A percentile compares a stretch with the other conserved stretches of the same genome.
These are phyloP conservation scores for Suillus tomentosus DNA, from an alignment of 768 basidiomycete genomes.

Conservation along the genomic window DNA sequence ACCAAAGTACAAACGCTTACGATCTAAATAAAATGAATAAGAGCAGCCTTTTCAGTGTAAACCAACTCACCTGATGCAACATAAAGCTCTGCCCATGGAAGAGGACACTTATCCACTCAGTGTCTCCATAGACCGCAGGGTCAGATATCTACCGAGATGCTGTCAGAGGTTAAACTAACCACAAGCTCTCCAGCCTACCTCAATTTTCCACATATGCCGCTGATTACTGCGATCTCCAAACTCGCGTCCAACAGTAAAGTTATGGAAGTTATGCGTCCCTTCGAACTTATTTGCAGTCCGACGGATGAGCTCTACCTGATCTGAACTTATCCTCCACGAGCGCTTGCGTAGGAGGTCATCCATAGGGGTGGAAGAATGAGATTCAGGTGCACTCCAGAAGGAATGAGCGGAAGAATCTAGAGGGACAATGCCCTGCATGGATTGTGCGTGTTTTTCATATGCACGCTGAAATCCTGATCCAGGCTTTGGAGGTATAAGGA, in stretches of 20 bases:
- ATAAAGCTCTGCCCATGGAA: conserved; percentile 99
- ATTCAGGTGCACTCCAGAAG: conserved; percentile 59
- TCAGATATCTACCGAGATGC: conserved; percentile 59
- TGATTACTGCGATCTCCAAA: conserved; percentile 81
- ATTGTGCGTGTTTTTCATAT: conserved; percentile 37
- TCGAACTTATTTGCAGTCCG: conserved; percentile 63
- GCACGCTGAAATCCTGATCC: conserved; percentile 58
- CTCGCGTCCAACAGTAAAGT: conserved; percentile 90
- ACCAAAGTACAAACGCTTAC: conserved; percentile 23
- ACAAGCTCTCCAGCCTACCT: conserved; percentile 45
- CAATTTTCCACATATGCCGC: conserved; percentile 86
- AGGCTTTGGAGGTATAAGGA: conserved; percentile 88
- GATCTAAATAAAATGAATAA: conserved; percentile 28
- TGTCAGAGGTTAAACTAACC: not conserved
- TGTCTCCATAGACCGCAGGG: conserved; percentile 86
- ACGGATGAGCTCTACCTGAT: conserved; percentile 59
- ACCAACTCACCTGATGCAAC: conserved; percentile 86
- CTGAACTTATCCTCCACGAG: conserved; percentile 62
- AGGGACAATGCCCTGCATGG: conserved; percentile 22
- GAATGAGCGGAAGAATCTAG: conserved; percentile 40
- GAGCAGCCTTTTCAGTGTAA: conserved; percentile 23
- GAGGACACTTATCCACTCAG: conserved; percentile 92
- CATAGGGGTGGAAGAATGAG: conserved; percentile 44
- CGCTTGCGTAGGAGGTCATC: conserved; percentile 70
- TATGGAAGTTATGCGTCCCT: conserved; percentile 97